Conservation (phyloP, 805 yeast species). For the Kodamaea lidongshanica region DNA sequence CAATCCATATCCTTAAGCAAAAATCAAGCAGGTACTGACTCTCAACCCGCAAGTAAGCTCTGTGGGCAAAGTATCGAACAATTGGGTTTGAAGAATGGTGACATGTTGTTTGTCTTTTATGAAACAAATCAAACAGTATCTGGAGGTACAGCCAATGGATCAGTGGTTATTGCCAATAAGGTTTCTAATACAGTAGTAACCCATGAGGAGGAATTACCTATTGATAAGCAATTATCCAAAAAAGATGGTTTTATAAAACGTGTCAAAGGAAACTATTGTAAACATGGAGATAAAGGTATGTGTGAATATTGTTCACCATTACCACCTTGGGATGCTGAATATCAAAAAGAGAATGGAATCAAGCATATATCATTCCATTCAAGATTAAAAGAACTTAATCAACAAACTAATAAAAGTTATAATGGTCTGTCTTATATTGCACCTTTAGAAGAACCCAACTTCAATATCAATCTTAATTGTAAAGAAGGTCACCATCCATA, state of each 20-base stretch:
- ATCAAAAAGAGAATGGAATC: slow-evolving; percentile 66
- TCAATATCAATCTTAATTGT: slow-evolving; percentile 58
- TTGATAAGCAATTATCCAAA: slow-evolving; percentile 62
- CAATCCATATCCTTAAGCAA: slow-evolving; percentile 35
- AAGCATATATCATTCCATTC: slow-evolving; percentile 89
- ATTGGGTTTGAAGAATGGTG: slow-evolving; percentile 55
- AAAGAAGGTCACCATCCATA: slow-evolving; percentile 83
- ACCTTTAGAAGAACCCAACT: slow-evolving; percentile 71
- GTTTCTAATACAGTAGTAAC: neutral
- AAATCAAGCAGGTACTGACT: slow-evolving; percentile 38
- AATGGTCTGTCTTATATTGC: slow-evolving; percentile 62
- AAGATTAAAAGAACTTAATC: slow-evolving; percentile 65
- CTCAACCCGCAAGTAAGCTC: slow-evolving; percentile 34
- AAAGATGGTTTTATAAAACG: slow-evolving; percentile 71
- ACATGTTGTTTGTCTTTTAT: slow-evolving; percentile 45
- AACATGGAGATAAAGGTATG: slow-evolving; percentile 92
- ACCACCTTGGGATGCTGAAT: slow-evolving; percentile 88
- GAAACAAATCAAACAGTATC: slow-evolving; percentile 9
- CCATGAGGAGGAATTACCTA: slow-evolving; percentile 28
- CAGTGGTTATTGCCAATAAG: slow-evolving; percentile 12
- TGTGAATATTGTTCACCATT: slow-evolving; percentile 95
- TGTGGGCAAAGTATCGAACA: slow-evolving; percentile 31
- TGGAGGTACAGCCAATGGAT: slow-evolving; percentile 12
- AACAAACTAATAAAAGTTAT: slow-evolving; percentile 55
- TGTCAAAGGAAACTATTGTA: slow-evolving; percentile 56